Conservation (phyloP, 305 asterid species). For the Solanum chacoense region DNA sequence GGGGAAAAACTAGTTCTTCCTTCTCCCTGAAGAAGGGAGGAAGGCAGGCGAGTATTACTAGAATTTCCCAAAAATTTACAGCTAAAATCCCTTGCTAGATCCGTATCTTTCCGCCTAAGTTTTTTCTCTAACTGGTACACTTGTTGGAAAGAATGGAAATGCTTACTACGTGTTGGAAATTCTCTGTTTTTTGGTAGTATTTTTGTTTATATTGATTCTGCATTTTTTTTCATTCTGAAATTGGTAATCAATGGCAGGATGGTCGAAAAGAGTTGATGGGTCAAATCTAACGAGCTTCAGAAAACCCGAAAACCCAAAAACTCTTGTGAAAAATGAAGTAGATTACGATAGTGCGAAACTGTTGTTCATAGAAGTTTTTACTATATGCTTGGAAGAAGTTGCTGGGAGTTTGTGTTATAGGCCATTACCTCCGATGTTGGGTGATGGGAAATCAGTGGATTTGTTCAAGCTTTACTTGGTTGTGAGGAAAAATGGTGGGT, state of each 20-base stretch:
- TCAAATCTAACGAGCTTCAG: constrained; percentile 21
- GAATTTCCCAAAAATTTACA: not conserved
- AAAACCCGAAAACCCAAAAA: constrained; percentile 3
- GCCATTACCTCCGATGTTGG: constrained; percentile 50
- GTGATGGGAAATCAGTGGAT: constrained; percentile 46
- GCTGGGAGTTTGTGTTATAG: constrained; percentile 20
- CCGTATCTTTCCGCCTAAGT: not conserved
- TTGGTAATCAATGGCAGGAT: constrained; percentile 36
- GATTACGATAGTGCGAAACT: constrained; percentile 1
- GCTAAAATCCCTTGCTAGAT: not conserved
- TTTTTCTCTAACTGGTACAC: not conserved
- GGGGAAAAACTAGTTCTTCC: not conserved
- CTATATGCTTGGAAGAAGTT: constrained; percentile 18
- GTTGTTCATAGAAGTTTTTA: constrained; percentile 29
- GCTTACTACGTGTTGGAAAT: not conserved
- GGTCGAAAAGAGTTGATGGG: constrained; percentile 35
- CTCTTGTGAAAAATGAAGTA: not conserved
- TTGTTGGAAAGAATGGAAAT: not conserved
- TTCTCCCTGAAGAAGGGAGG: not conserved
- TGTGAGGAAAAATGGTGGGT: constrained; percentile 45
- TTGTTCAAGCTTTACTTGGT: constrained; percentile 33
- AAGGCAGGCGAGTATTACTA: not conserved
- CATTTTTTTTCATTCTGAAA: not conserved
- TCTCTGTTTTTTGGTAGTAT: not conserved
- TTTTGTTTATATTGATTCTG: not conserved